Percentiles rank a stretch among this genome's conserved stretches.
phyloP scores from a whole-genome alignment of 148 eudicot species.

The Camellia lanceoleosa region DNA sequence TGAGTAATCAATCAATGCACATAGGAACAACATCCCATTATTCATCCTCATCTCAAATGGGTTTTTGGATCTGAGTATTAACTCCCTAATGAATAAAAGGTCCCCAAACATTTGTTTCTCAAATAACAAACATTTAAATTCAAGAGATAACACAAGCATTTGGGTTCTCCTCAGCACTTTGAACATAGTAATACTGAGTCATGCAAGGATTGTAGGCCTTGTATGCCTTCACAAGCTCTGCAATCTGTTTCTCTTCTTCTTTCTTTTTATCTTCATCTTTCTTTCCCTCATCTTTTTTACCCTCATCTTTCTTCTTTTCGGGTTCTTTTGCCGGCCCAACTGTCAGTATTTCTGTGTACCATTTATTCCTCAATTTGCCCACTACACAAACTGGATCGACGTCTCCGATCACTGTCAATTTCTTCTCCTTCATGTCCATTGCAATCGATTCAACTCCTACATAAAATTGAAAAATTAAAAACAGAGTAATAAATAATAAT shows the following conservation, averaged over 20 bases:
- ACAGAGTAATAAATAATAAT: not conserved
- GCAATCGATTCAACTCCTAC: slow-evolving; percentile 61
- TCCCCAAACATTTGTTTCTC: not conserved
- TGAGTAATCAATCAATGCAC: too few species aligned
- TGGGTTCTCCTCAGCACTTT: slow-evolving; percentile 50
- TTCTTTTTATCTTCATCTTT: slow-evolving; percentile 8
- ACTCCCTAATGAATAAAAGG: not conserved
- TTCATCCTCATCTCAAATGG: not conserved
- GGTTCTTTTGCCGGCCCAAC: slow-evolving; percentile 69
- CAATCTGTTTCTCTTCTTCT: slow-evolving; percentile 18
- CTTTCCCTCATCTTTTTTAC: slow-evolving; percentile 15
- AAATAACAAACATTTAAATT: not conserved
- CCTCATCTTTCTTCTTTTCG: slow-evolving; percentile 33
- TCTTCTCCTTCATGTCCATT: slow-evolving; percentile 58
- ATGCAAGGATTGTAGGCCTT: slow-evolving; percentile 20
- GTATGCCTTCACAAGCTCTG: slow-evolving; percentile 9
- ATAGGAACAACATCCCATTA: not conserved
- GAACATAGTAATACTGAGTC: slow-evolving; percentile 23
- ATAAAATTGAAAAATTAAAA: not conserved
- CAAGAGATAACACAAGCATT: slow-evolving; percentile 54
- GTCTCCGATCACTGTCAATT: slow-evolving; percentile 55
- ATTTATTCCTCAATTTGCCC: slow-evolving; percentile 46
- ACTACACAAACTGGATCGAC: slow-evolving; percentile 52
- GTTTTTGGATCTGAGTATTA: not conserved
- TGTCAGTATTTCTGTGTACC: slow-evolving; percentile 40